Evolutionary conservation across 1,284 basidiomycete genomes (phyloP).

Genomic region (Xanthoconium separans): DNA sequence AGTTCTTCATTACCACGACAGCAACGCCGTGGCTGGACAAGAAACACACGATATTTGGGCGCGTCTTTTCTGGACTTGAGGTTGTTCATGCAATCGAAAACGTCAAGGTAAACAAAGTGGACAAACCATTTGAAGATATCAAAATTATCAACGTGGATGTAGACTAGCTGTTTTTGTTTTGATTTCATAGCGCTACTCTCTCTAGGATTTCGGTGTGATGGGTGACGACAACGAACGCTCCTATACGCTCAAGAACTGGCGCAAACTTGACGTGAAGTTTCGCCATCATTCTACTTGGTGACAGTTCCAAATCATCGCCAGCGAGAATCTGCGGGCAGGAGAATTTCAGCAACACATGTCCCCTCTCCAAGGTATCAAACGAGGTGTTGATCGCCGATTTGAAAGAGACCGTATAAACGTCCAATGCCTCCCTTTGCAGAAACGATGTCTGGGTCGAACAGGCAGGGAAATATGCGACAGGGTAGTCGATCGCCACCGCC

Average conservation of each 20-base stretch:
- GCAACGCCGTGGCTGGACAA: constrained; percentile 96
- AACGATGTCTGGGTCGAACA: constrained; percentile 35
- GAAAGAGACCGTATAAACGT: constrained; percentile 46
- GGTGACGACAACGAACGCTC: constrained; percentile 17
- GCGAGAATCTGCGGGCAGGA: constrained; percentile 38
- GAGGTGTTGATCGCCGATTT: not conserved
- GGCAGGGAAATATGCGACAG: constrained; percentile 52
- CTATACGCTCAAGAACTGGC: constrained; percentile 15
- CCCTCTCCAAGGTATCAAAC: not conserved
- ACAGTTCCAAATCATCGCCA: constrained; percentile 16
- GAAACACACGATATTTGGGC: constrained; percentile 94
- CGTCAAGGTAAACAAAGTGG: constrained; percentile 75
- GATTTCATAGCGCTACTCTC: constrained; percentile 39
- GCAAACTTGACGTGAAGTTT: constrained; percentile 24
- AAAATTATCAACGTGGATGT: constrained; percentile 81
- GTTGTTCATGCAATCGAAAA: constrained; percentile 86
- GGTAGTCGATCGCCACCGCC: constrained; percentile 56
- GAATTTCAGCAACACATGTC: constrained; percentile 40
- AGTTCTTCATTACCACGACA: constrained; percentile 98
- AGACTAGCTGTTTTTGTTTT: constrained; percentile 40
- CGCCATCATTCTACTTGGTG: constrained; percentile 18
- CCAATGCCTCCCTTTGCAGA: constrained; percentile 42
- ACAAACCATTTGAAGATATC: constrained; percentile 90
- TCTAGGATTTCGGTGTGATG: constrained; percentile 37
- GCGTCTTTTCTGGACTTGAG: constrained; percentile 78